These are phyloP conservation scores for Populus deltoides DNA, from an alignment of 345 rosid genomes.

Conservation along the genomic window DNA sequence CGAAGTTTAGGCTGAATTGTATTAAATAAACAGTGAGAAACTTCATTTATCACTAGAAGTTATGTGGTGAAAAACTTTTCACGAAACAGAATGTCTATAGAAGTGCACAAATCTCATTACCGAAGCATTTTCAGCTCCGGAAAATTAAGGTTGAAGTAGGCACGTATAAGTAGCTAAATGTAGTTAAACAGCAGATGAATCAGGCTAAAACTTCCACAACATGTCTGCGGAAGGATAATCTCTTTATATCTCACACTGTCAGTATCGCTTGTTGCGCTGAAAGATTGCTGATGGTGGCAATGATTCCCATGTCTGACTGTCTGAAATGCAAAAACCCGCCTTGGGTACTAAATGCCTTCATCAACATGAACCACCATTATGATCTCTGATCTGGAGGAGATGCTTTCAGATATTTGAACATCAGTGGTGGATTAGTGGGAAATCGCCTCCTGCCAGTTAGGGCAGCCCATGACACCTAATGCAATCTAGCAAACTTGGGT, in stretches of 20 bases:
- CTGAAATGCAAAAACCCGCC: constrained; percentile 71
- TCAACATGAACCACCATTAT: constrained; percentile 80
- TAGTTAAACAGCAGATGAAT: not conserved
- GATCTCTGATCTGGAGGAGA: constrained; percentile 37
- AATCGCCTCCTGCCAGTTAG: constrained; percentile 63
- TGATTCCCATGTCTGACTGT: constrained; percentile 75
- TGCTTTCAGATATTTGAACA: constrained; percentile 18
- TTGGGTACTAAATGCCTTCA: constrained; percentile 36
- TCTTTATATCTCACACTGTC: constrained; percentile 39
- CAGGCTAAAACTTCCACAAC: constrained; percentile 70
- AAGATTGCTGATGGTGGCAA: constrained; percentile 55
- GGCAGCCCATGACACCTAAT: constrained; percentile 82
- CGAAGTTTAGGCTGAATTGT: no score
- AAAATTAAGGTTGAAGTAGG: not conserved
- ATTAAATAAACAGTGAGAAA: no score
- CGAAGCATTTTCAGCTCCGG: not conserved
- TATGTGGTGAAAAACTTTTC: no score
- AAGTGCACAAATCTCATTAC: not conserved
- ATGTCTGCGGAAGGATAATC: constrained; percentile 52
- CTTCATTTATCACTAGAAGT: no score
- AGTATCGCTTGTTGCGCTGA: constrained; percentile 38
- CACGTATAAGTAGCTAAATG: not conserved
- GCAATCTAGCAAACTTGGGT: constrained; percentile 75
- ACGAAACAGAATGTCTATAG: not conserved
- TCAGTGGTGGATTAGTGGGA: constrained; percentile 24